Base-by-base conservation (phyloP, 179 eudicot species). In the Drosera spatulata region DNA sequence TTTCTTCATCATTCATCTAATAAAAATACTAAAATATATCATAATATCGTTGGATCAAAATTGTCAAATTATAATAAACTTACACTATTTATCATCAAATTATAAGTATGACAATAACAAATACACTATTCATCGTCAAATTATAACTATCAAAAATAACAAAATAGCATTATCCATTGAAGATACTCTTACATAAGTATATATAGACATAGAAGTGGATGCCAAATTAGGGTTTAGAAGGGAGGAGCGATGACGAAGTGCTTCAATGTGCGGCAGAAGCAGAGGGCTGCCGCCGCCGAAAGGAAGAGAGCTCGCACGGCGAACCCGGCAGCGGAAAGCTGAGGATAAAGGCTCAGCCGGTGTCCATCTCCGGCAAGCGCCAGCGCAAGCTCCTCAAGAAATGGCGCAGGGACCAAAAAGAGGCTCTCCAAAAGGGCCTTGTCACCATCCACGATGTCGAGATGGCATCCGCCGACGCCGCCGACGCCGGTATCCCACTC, bases 321-420 rank as follows among this genome's bases (percentile, higher is more conserved):
- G 96, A 85, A 41, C 91, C 98, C 7, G 2, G 37, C 13, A 75
- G 82, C 53, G 77, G 64, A 45, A 91, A 80, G 73, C 91, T 91
- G 55, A 89, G 76, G 65, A 67, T 57, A 52, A 84, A 59, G 51
- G 61, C 73, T 2, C 91, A 82, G 15, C 69, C 74, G 41, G 71
- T 66, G 44, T 66, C 96, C 53, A 55, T 88, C 70, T 91, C 98
- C 71, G 96, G 98, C 74, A 91, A 91, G 79, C 98, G 96, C 61
- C 68, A 88, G 75, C 96, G 82, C 64, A 91, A 91, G 79, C 74
- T 80, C 73, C 77, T 82, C 62, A 91, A 91, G 53, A 85, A 83
- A 84, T 88, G 96, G 98, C 91, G 96, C 63, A 72, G 96, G 71
- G 98, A 88, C 3, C 95, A 88, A 66, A 91, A 82, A 72, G 96